Evolutionary conservation across 73 alveolate species (phyloP).

Genomic region (Uronychia binucleata): DNA sequence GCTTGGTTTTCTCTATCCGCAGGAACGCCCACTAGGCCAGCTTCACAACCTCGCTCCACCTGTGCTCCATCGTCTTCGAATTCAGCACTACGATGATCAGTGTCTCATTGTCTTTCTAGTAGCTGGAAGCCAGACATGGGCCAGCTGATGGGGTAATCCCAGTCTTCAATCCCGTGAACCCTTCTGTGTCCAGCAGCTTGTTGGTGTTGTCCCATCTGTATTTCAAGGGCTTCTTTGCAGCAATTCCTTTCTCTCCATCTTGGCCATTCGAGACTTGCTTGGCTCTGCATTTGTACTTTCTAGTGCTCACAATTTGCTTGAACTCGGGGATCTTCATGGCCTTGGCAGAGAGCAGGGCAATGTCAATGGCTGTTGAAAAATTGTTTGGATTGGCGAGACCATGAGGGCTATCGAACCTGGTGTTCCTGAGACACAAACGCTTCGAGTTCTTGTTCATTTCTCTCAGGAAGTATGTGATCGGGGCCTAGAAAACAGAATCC

Average conservation of each 20-base stretch:
- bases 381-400: constrained; percentile 59
- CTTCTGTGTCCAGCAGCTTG: constrained; percentile 61
- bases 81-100: not conserved
- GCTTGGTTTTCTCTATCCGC: not conserved
- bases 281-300: constrained; percentile 13
- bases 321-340: constrained; percentile 40
- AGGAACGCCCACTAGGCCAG: not conserved
- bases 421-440: constrained; percentile 37
- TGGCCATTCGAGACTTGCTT: not conserved
- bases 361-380: constrained; percentile 60
- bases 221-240: not conserved
- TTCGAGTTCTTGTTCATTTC: constrained; percentile 65
- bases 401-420: constrained; percentile 67
- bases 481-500: not conserved
- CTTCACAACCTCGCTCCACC: not conserved
- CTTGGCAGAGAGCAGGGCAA: constrained; percentile 43
- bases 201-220: constrained; percentile 85
- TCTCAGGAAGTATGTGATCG: constrained; percentile 38
- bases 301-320: constrained; percentile 52
- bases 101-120: constrained; percentile 20
- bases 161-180: constrained; percentile 77
- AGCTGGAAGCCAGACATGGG: constrained; percentile 74
- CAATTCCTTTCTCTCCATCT: not conserved
- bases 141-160: constrained; percentile 93
- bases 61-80: constrained; percentile 7